A percentile compares a stretch with the other conserved stretches of the same genome.
phyloP scores from a whole-genome alignment of 768 basidiomycete species.

The Dioszegia aurantiaca region DNA sequence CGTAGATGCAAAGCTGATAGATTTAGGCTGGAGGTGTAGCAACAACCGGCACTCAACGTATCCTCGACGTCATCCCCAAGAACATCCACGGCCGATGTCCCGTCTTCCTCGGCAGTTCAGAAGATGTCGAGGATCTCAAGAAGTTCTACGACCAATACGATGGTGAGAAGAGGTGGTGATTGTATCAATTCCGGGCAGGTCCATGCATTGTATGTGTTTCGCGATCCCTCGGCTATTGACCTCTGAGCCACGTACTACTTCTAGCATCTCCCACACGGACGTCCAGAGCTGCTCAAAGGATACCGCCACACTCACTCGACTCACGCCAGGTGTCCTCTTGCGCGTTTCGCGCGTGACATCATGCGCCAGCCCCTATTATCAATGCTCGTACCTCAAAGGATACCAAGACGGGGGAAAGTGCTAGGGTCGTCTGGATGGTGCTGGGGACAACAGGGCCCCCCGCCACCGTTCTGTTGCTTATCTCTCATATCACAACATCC shows the following conservation, averaged over 20 bases:
- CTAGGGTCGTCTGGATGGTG: no score
- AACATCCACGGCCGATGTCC: conserved; percentile 87
- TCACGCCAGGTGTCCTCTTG: not conserved
- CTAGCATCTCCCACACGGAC: no score
- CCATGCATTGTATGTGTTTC: conserved; percentile 3
- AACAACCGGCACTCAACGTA: conserved; percentile 88
- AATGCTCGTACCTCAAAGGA: no score
- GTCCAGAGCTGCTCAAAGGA: no score
- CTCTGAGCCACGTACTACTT: no score
- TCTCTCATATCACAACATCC: no score
- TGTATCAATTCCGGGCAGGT: not conserved
- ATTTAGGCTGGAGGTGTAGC: conserved; percentile 88
- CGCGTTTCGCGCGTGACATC: not conserved
- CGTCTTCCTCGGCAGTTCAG: conserved; percentile 87
- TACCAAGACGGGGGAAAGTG: no score
- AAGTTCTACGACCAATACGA: conserved; percentile 67
- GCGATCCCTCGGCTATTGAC: not conserved
- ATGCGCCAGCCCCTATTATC: no score
- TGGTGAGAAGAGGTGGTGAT: conserved; percentile 45
- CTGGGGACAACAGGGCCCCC: no score
- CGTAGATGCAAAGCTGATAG: conserved; percentile 4
- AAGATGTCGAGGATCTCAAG: conserved; percentile 85
- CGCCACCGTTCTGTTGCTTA: no score
- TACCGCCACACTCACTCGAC: no score
- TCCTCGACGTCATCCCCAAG: conserved; percentile 84